Evolutionary conservation across 2,329 filamentous ascomycete genomes (phyloP), one percentile per base, ranked within the genome.

Genomic region (Venturia aucupariae): DNA sequence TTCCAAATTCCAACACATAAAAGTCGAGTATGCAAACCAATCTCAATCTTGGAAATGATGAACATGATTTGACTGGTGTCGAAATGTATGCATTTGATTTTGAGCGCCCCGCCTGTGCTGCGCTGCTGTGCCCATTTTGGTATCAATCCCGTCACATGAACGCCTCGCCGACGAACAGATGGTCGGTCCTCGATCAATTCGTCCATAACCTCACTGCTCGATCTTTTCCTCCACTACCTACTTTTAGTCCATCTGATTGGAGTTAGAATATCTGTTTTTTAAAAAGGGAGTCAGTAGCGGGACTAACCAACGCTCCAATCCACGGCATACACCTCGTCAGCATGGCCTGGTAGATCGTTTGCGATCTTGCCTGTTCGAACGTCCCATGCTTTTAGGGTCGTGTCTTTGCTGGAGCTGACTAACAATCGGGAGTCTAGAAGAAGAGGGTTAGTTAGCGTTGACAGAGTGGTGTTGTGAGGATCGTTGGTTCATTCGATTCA

Each of bases 301-400:
- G 2, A 54, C 48, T 15, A 32, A 57, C 51, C 51, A 17, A 35
- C 46, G 69, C 90, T 92, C 94, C 93, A 97, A 74, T 97, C 93
- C 15, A 97, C 87, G 0, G 92, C 91, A 75, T 92, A 97, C 0
- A 97, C 92, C 74, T 97, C 90, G 71, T 96, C 93, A 73, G 90
- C 85, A 74, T 97, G 93, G 0, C 93, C 92, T 0, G 92, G 91
- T 57, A 97, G 79, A 78, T 97, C 92, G 75, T 84, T 82, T 68
- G 86, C 84, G 65, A 99, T 78, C 76, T 95, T 96, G 61, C 88
- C 89, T 1, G 89, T 90, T 67, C 88, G 82, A 73, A 96, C 89
- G 71, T 95, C 92, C 92, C 93, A 99, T 5, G 95, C 90, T 74
- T 96, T 97, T 60, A 97, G 78, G 0, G 94, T 97, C 1, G 90